Percentiles rank a stretch among this genome's conserved stretches.
These are phyloP conservation scores for Fraxinus paxiana DNA, from an alignment of 305 asterid species.

Conservation along the genomic window DNA sequence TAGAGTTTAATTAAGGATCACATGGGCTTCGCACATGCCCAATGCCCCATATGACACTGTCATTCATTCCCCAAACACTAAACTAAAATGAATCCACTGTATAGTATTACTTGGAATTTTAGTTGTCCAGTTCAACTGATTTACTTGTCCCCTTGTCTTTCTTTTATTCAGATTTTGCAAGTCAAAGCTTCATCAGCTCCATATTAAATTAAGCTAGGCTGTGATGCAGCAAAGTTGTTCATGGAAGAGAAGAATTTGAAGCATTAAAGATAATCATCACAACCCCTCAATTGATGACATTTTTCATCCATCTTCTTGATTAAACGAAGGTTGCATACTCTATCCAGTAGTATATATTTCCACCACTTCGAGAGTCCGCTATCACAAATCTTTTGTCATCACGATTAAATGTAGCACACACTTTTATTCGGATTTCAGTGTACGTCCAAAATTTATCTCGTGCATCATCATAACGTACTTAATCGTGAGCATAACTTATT, in stretches of 20 bases:
- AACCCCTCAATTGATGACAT: neutral
- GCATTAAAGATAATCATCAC: neutral
- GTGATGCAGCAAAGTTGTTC: neutral
- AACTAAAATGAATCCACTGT: neutral
- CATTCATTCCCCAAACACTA: constrained; percentile 10
- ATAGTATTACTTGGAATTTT: neutral
- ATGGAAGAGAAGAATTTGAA: neutral
- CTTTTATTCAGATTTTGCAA: constrained; percentile 14
- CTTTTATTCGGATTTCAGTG: neutral
- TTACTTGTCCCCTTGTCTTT: constrained; percentile 18
- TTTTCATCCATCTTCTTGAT: neutral
- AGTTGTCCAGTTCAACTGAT: constrained; percentile 22
- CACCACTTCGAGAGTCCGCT: neutral
- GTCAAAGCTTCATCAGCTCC: constrained; percentile 1
- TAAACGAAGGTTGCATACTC: neutral
- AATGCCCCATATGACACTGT: neutral
- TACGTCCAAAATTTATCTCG: neutral
- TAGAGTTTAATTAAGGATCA: constrained; percentile 23
- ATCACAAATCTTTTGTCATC: neutral
- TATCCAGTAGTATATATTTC: neutral
- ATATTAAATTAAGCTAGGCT: neutral
- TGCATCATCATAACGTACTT: neutral
- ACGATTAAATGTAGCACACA: neutral
- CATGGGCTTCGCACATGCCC: constrained; percentile 36
- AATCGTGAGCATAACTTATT: neutral